Evolutionary conservation across 345 rosid species (phyloP), one percentile per base, ranked within the genome.

Genomic region (Eucalyptus pauciflora): DNA sequence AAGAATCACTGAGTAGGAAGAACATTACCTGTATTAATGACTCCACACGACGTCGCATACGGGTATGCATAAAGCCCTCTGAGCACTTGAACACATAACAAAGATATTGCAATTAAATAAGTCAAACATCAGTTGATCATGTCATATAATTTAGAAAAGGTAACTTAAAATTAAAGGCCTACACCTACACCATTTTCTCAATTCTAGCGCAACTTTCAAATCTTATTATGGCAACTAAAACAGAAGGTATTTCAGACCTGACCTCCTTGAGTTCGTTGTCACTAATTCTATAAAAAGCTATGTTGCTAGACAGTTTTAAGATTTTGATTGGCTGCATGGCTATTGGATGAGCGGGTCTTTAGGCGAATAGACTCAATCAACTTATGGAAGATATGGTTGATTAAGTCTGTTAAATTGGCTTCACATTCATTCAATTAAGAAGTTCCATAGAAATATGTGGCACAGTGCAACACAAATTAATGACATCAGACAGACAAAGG

Each of bases 31-130:
- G 95, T 91, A 98, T 96, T 89, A 98, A 90, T 76, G 99, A 94
- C 91, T 98, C 99, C 49, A 98, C 99, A 25, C 97, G 98, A 31
- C 98, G 94, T 87, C 98, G 94, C 99, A 98, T 98, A 85, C 99
- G 93, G 24, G 98, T 97, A 89, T 98, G 99, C 99, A 98, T 97
- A 93, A 98, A 98, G 43, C 98, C 98, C 91, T 96, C 99, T 1
- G 99, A 95, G 93, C 96, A 95, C 99, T 97, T 62, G 51, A 86
- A 86, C 29, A 14, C 83, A 48, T 37, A 37, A 76, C 10, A 48
- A 51, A 51, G 67, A 86, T 50, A 86, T 48, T 86, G 79, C 29
- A 64, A 17, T 20, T 29, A 43, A 33, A 50, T 41, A 13, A 87
- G 17, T 29, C 83, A 50, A 48, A 87, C 81, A n/a, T 50, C 20